These are phyloP conservation scores for Eruca vesicaria DNA, from an alignment of 441 rosid species.

Conservation along the genomic window DNA sequence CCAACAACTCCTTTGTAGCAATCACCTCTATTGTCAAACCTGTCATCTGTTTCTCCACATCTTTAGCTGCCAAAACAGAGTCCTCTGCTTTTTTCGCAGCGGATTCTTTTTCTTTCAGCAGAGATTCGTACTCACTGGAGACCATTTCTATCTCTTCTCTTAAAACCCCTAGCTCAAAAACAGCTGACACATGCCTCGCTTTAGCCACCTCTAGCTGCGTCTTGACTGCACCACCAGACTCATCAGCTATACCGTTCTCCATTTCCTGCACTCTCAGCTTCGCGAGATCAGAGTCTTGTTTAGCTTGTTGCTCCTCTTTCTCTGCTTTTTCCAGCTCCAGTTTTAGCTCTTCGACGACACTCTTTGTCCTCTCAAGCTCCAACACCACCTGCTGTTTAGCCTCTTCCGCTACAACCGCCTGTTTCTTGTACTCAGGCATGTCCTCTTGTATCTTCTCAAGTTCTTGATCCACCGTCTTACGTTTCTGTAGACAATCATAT, in stretches of 20 bases:
- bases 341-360: constrained; percentile 71
- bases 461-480: constrained; percentile 70
- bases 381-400: neutral
- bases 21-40: constrained; percentile 75
- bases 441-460: constrained; percentile 68
- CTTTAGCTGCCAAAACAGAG: constrained; percentile 64
- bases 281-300: constrained; percentile 82
- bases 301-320: constrained; percentile 67
- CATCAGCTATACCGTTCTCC: neutral
- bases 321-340: constrained; percentile 75
- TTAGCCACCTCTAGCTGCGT: constrained; percentile 43
- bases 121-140: constrained; percentile 47
- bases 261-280: neutral
- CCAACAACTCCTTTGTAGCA: constrained; percentile 69
- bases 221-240: constrained; percentile 44
- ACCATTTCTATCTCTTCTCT: constrained; percentile 62
- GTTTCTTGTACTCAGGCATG: constrained; percentile 53
- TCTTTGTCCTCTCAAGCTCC: constrained; percentile 60
- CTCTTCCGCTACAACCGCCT: neutral
- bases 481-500: constrained; percentile 41
- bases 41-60: constrained; percentile 64
- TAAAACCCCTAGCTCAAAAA: constrained; percentile 58
- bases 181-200: constrained; percentile 69
- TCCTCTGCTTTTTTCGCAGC: constrained; percentile 68
- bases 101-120: constrained; percentile 52